Base-by-base conservation (phyloP, 106 monocot species). In the Agapanthus africanus region DNA sequence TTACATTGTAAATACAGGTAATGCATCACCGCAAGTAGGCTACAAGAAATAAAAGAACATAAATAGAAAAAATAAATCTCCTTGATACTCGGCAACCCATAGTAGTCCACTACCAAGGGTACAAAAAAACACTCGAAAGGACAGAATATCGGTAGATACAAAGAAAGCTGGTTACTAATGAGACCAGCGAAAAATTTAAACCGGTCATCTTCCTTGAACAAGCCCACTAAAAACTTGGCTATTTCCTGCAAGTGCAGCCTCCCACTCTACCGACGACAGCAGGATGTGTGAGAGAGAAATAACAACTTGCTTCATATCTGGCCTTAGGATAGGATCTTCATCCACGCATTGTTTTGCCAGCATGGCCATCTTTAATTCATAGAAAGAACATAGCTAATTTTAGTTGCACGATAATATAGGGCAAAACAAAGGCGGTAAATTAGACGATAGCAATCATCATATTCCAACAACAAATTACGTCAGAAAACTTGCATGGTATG, bases 161-260 rank as follows among this genome's bases (percentile, higher is more conserved):
- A n/a, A 62, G 19, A n/a, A 22, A 40, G 6, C 22, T 18, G 7
- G 5, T 15, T 6, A 33, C 2, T 5, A 54, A n/a, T n/a, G 25
- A 22, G 9, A 22, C 0, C 25, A 5, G 34, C 23, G 3, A 65
- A 39, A 40, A 10, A 39, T 22, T 26, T 65, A 36, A 69, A 37
- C 37, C 2, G 40, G 37, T 95, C 71, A 97, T 77, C 95, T 91
- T 76, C 95, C 95, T 65, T 91, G 91, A 14, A 91, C 88, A 50
- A 97, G 86, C 23, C 95, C 95, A 37, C 95, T 97, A 66, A 97
- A 97, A 68, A 97, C 86, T 80, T 97, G 95, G 77, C 95, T 97
- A 52, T 87, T 97, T 74, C 95, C 95, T 9, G 95, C 95, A 38
- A 89, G 70, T 0, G 88, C 70, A 1, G 95, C 81, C 51, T 97